A percentile compares a stretch with the other conserved stretches of the same genome.
Conservation (phyloP, 768 basidiomycete species). For the Plicaturopsis crispa region DNA sequence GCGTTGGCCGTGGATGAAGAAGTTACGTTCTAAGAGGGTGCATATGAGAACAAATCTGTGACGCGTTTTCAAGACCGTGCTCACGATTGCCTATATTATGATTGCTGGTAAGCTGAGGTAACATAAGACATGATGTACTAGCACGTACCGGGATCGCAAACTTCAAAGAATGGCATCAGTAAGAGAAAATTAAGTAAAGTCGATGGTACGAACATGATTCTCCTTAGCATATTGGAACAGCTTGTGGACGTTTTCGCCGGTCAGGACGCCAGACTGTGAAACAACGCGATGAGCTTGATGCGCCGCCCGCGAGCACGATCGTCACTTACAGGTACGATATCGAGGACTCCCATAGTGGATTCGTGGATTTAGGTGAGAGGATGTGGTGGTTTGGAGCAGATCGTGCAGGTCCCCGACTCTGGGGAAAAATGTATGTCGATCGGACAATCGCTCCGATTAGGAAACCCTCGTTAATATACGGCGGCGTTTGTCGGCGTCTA, state of each 20-base stretch:
- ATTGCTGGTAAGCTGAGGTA: not conserved
- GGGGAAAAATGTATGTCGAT: too few relatives aligned
- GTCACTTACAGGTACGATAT: slow-evolving; percentile 70
- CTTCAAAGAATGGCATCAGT: too few relatives aligned
- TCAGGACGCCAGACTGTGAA: slow-evolving; percentile 83
- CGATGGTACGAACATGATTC: slow-evolving; percentile 60
- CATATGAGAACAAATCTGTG: too few relatives aligned
- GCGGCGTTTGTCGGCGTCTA: too few relatives aligned
- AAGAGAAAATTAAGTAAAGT: too few relatives aligned
- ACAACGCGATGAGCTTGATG: slow-evolving; percentile 1
- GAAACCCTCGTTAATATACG: too few relatives aligned
- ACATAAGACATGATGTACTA: not conserved
- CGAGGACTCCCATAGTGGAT: slow-evolving; percentile 68
- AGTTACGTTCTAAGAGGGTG: slow-evolving; percentile 71
- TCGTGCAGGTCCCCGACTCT: too few relatives aligned
- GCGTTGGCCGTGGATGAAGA: slow-evolving; percentile 95
- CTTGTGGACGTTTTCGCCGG: slow-evolving; percentile 91
- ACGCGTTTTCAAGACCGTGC: too few relatives aligned
- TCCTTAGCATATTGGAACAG: slow-evolving; percentile 91
- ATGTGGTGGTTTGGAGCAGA: too few relatives aligned
- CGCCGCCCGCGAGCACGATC: not conserved
- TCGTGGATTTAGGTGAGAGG: too few relatives aligned
- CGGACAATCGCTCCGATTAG: too few relatives aligned
- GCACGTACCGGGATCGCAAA: slow-evolving; percentile 79
- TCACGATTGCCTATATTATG: slow-evolving; percentile 59